Conservation (phyloP, 179 eudicot species). For the Pouteria campechiana region DNA sequence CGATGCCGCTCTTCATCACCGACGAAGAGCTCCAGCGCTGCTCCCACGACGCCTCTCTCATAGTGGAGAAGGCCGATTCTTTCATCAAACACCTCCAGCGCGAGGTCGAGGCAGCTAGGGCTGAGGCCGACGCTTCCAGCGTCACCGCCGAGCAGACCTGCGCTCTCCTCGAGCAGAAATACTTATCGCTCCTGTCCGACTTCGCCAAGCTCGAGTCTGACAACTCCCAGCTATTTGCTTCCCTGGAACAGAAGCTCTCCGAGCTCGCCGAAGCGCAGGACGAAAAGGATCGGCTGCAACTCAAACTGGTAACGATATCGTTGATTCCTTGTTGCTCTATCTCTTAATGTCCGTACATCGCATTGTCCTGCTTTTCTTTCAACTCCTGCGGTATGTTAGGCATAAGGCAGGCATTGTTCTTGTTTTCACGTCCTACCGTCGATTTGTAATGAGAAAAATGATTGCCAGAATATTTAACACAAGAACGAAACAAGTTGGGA, state of each 20-base stretch:
- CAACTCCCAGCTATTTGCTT: constrained; percentile 25
- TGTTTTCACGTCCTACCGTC: neutral
- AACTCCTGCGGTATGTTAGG: neutral
- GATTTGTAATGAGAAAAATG: too few relatives aligned
- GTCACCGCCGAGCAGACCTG: constrained; percentile 95
- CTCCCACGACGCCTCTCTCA: constrained; percentile 40
- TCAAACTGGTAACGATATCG: constrained; percentile 56
- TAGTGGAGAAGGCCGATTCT: constrained; percentile 77
- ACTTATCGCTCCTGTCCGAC: constrained; percentile 65
- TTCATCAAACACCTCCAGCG: constrained; percentile 37
- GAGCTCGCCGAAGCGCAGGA: constrained; percentile 55
- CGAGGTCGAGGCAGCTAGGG: constrained; percentile 63
- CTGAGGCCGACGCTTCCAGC: constrained; percentile 70
- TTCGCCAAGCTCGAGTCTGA: constrained; percentile 41
- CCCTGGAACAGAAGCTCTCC: constrained; percentile 33
- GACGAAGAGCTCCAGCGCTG: constrained; percentile 55
- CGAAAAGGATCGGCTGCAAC: constrained; percentile 59
- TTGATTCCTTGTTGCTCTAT: neutral
- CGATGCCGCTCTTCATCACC: constrained; percentile 74
- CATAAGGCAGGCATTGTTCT: neutral
- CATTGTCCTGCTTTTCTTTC: neutral
- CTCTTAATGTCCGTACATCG: too few relatives aligned
- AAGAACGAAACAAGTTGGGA: too few relatives aligned
- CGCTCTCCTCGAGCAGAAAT: constrained; percentile 75
- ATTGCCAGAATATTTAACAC: too few relatives aligned